Conservation (phyloP, 2,329 filamentous ascomycete genomes). For the Fusarium sp. region DNA sequence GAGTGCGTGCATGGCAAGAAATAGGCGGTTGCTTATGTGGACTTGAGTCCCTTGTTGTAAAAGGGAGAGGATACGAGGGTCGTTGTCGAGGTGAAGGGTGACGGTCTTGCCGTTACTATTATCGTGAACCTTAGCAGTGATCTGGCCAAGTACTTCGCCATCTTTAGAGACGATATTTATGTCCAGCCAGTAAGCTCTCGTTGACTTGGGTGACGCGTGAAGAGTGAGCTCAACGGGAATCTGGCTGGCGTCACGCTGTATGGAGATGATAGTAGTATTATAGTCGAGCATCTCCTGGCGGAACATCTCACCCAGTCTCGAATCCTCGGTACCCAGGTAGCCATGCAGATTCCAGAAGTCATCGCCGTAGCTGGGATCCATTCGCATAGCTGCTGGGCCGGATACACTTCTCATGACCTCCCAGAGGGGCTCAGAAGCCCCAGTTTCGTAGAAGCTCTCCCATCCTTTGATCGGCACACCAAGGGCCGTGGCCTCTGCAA, state of each 20-base stretch:
- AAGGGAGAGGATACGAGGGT: rapidly evolving
- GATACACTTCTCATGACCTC: background rate
- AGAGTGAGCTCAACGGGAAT: rapidly evolving
- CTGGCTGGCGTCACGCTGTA: rapidly evolving
- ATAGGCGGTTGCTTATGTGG: background rate
- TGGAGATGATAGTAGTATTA: rapidly evolving
- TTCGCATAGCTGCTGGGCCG: rapidly evolving
- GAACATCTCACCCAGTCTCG: rapidly evolving
- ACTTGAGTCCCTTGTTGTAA: background rate
- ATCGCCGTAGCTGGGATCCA: rapidly evolving
- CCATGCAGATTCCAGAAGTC: background rate
- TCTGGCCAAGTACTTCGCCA: rapidly evolving
- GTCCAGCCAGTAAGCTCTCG: background rate
- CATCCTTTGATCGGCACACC: background rate
- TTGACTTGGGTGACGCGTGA: rapidly evolving
- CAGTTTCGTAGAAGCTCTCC: rapidly evolving
- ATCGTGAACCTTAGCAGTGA: rapidly evolving
- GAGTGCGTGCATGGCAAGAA: background rate
- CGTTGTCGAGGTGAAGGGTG: rapidly evolving
- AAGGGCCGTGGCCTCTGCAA: background rate
- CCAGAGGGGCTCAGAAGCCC: background rate
- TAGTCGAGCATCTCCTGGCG: background rate
- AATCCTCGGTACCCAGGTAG: rapidly evolving
- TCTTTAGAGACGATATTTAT: rapidly evolving
- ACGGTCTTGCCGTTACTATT: rapidly evolving